phyloP scores from a whole-genome alignment of 371 early-diverging fungal genomes.

The Mortierella sp. region DNA sequence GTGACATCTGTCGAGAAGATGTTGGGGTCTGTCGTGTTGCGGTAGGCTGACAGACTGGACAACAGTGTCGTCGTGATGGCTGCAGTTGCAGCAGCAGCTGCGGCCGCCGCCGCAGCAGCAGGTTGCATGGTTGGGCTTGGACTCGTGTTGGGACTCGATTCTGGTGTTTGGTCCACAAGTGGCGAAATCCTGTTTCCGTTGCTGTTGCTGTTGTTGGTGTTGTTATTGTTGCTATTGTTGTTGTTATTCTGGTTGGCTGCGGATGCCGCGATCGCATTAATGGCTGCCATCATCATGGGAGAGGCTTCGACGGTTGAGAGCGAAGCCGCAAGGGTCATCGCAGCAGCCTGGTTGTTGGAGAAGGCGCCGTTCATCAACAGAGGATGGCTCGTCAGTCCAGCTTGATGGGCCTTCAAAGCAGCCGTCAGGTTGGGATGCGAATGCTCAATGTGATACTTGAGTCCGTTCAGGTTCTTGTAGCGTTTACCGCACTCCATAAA shows the following conservation, averaged over 20 bases:
- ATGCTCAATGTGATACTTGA: slow-evolving; percentile 95
- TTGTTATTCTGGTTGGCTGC: slow-evolving; percentile 33
- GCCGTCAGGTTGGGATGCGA: slow-evolving; percentile 69
- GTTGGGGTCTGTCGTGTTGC: slow-evolving; percentile 26
- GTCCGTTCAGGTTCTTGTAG: slow-evolving; percentile 98
- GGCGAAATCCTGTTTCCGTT: slow-evolving; percentile 17
- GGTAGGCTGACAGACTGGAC: slow-evolving; percentile 25
- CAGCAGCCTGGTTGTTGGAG: slow-evolving; percentile 47
- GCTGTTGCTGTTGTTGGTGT: slow-evolving; percentile 6
- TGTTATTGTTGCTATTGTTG: slow-evolving; percentile 9
- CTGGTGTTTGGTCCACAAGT: slow-evolving; percentile 43
- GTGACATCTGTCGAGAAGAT: slow-evolving; percentile 49
- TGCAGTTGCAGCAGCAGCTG: neutral
- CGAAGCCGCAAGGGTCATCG: slow-evolving; percentile 39
- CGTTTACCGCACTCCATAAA: slow-evolving; percentile 90
- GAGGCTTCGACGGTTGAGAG: slow-evolving; percentile 43
- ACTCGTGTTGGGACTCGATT: slow-evolving; percentile 45
- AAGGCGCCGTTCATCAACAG: slow-evolving; percentile 39
- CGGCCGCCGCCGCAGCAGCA: neutral
- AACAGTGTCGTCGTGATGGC: slow-evolving; percentile 1
- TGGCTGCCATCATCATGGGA: slow-evolving; percentile 57
- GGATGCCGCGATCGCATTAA: slow-evolving; percentile 50
- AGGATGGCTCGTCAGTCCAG: slow-evolving; percentile 45
- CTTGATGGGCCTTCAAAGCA: slow-evolving; percentile 46
- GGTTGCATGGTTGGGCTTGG: slow-evolving; percentile 30